Evolutionary conservation across 2,329 filamentous ascomycete species (phyloP).

Genomic region (Monilinia fructigena): DNA sequence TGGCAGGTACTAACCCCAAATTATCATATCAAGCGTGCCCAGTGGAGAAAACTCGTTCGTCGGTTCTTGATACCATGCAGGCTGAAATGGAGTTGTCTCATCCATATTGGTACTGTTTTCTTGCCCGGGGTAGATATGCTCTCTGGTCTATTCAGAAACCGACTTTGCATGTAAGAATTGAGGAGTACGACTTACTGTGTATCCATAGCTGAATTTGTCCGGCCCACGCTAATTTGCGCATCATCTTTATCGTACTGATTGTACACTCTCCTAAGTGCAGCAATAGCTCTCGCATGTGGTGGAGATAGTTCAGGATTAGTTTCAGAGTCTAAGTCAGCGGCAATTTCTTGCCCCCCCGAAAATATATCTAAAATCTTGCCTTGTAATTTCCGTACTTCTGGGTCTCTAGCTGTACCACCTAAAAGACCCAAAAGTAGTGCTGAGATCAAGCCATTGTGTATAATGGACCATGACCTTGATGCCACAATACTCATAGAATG

Average conservation of each 20-base stretch:
- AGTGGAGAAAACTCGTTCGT: too few species aligned
- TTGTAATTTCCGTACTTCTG: slow-evolving; percentile 1
- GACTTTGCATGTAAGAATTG: too few species aligned
- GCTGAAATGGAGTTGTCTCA: not conserved
- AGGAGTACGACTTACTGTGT: not conserved
- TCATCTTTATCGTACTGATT: not conserved
- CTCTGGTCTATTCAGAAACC: not conserved
- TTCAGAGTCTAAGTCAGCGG: not conserved
- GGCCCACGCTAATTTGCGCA: not conserved
- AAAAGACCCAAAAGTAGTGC: slow-evolving; percentile 9
- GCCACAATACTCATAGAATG: slow-evolving; percentile 7
- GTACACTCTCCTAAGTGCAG: not conserved
- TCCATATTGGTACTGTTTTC: not conserved
- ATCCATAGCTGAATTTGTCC: not conserved
- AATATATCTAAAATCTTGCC: slow-evolving; percentile 9
- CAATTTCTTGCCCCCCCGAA: not conserved
- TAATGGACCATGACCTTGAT: slow-evolving; percentile 3
- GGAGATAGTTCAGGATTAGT: not conserved
- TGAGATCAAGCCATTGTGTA: slow-evolving; percentile 1
- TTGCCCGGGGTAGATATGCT: not conserved
- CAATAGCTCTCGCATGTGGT: not conserved
- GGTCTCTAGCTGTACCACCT: not conserved
- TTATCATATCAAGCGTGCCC: too few species aligned
- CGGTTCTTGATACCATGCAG: too few species aligned
- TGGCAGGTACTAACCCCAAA: too few species aligned